These are phyloP conservation scores for Paramarasmius palmivorus DNA, from an alignment of 1,284 basidiomycete genomes.

Conservation along the genomic window DNA sequence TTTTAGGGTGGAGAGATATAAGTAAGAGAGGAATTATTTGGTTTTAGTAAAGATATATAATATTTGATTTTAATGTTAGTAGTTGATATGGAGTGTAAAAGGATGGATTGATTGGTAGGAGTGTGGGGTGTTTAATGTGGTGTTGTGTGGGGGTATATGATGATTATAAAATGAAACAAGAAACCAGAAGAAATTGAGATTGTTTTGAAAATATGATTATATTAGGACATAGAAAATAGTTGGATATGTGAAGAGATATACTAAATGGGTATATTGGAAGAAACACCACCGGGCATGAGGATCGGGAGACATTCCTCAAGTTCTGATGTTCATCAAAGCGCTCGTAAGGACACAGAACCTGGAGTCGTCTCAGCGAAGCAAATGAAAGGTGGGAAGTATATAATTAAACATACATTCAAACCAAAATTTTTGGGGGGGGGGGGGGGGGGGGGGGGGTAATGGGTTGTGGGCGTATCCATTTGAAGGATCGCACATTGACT, in stretches of 20 bases:
- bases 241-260: slow-evolving; percentile 89
- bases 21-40: too few relatives aligned
- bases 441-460: slow-evolving; percentile 64
- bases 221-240: slow-evolving; percentile 82
- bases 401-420: slow-evolving; percentile 78
- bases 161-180: too few relatives aligned
- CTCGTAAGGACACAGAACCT: slow-evolving; percentile 80
- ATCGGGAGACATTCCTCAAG: slow-evolving; percentile 77
- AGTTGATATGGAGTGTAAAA: too few relatives aligned
- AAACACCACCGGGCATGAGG: slow-evolving; percentile 76
- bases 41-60: too few relatives aligned
- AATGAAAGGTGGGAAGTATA: slow-evolving; percentile 85
- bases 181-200: slow-evolving; percentile 75
- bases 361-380: slow-evolving; percentile 82
- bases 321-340: slow-evolving; percentile 82
- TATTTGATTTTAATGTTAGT: too few relatives aligned
- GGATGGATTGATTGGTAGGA: too few relatives aligned
- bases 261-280: slow-evolving; percentile 76
- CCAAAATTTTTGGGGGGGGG: too few relatives aligned
- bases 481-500: not conserved
- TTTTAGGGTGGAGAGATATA: too few relatives aligned
- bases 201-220: slow-evolving; percentile 91
- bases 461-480: slow-evolving; percentile 57
- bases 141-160: too few relatives aligned
- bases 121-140: too few relatives aligned